Percentiles rank a stretch among this genome's conserved stretches.
Evolutionary conservation across 441 rosid species (phyloP).

Genomic region (Sinapis alba): DNA sequence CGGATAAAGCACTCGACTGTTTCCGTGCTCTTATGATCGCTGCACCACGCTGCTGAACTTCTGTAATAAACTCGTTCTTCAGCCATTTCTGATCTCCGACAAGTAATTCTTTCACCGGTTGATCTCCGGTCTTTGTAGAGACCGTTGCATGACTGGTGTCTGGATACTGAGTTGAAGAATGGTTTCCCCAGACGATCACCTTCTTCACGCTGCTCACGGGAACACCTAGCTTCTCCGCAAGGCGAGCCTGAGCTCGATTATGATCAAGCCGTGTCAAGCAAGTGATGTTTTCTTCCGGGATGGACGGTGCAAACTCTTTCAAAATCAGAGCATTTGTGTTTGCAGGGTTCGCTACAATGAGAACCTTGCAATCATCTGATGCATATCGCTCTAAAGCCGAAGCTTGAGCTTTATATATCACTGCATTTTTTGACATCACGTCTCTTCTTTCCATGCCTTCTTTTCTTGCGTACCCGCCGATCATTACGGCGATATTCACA

Average conservation of each 20-base stretch:
- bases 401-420: constrained; percentile 76
- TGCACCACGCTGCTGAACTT: constrained; percentile 75
- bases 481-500: constrained; percentile 59
- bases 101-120: constrained; percentile 46
- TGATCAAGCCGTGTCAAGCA: constrained; percentile 87
- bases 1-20: constrained; percentile 75
- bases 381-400: constrained; percentile 68
- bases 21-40: constrained; percentile 68
- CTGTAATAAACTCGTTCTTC: constrained; percentile 55
- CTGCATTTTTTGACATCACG: constrained; percentile 56
- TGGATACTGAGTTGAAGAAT: constrained; percentile 87
- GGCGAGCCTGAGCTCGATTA: constrained; percentile 72
- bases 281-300: constrained; percentile 75
- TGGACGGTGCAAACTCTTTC: constrained; percentile 86
- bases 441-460: constrained; percentile 74
- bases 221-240: constrained; percentile 64
- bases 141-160: constrained; percentile 74
- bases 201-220: constrained; percentile 70
- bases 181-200: constrained; percentile 87
- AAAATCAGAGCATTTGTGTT: constrained; percentile 81
- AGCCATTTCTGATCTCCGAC: constrained; percentile 68
- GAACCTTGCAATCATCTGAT: constrained; percentile 69
- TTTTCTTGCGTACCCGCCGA: constrained; percentile 60
- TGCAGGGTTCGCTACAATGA: constrained; percentile 88
- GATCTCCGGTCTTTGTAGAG: constrained; percentile 44